phyloP scores from a whole-genome alignment of 495 filamentous ascomycete genomes.

The Aspergillus leporis region DNA sequence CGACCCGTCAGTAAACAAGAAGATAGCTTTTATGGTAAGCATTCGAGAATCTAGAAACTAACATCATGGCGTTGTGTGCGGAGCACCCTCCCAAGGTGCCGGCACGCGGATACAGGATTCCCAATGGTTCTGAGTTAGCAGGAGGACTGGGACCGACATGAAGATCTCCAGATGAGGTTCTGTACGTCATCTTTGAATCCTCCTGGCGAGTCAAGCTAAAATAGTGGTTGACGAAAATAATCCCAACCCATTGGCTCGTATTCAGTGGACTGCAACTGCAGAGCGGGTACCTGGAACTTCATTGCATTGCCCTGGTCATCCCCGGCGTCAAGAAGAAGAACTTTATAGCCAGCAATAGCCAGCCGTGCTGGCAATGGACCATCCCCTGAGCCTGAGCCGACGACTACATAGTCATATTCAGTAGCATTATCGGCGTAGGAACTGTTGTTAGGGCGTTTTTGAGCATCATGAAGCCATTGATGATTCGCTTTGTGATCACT shows the following conservation, averaged over 20 bases:
- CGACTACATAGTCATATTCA: constrained; percentile 63
- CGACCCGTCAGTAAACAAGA: neutral
- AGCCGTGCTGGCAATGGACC: constrained; percentile 62
- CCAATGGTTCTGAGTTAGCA: constrained; percentile 31
- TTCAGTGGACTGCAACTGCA: constrained; percentile 41
- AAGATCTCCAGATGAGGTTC: constrained; percentile 32
- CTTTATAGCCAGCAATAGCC: constrained; percentile 56
- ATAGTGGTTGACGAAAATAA: constrained; percentile 49
- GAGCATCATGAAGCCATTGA: constrained; percentile 1
- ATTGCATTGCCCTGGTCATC: constrained; percentile 53
- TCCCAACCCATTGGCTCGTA: constrained; percentile 43
- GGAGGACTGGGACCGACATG: constrained; percentile 40
- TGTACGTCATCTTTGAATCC: constrained; percentile 45
- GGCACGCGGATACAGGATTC: constrained; percentile 45
- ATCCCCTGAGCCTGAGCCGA: constrained; percentile 64
- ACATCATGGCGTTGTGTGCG: constrained; percentile 48
- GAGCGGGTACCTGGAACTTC: constrained; percentile 35
- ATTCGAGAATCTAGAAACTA: constrained; percentile 4
- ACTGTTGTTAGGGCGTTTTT: constrained; percentile 1
- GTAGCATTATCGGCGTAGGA: neutral
- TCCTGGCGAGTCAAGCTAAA: constrained; percentile 32
- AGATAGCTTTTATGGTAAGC: neutral
- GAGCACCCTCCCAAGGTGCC: constrained; percentile 47
- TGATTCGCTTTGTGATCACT: neutral
- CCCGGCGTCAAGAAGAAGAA: constrained; percentile 63